Percentiles rank a stretch among this genome's conserved stretches.
These are phyloP conservation scores for Huntiella moniliformis DNA, from an alignment of 2,329 filamentous ascomycete genomes.

Conservation along the genomic window DNA sequence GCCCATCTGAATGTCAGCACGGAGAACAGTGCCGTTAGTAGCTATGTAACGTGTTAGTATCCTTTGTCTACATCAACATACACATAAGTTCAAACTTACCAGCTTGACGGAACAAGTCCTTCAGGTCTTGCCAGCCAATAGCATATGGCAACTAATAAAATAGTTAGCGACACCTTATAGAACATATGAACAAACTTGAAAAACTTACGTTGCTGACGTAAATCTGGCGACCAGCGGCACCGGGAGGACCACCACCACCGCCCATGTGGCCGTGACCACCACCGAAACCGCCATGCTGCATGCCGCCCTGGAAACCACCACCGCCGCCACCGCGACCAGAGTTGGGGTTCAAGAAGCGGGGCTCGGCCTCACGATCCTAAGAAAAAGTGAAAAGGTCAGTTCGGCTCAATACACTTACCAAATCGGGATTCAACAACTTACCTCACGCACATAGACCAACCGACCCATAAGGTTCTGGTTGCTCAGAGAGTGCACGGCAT, in stretches of 20 bases:
- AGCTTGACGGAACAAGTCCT: conserved; percentile 95
- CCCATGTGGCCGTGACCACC: conserved; percentile 35
- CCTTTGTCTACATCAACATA: too few species aligned
- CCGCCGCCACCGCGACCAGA: conserved; percentile 33
- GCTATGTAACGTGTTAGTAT: conserved; percentile 16
- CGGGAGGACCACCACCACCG: conserved; percentile 30
- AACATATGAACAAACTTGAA: conserved; percentile 15
- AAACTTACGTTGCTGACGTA: conserved; percentile 93
- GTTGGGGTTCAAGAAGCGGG: conserved; percentile 58
- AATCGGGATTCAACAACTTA: conserved; percentile 25
- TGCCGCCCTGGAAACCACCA: conserved; percentile 31
- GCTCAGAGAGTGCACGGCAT: conserved; percentile 91
- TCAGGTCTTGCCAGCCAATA: conserved; percentile 96
- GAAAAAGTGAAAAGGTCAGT: conserved; percentile 3
- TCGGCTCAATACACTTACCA: not conserved
- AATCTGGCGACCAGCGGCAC: conserved; percentile 59
- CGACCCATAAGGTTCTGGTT: conserved; percentile 98
- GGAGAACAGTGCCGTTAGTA: conserved; percentile 62
- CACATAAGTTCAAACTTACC: conserved; percentile 38
- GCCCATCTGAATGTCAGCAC: conserved; percentile 84
- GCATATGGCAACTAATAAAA: conserved; percentile 71
- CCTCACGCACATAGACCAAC: conserved; percentile 96
- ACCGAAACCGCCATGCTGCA: conserved; percentile 29
- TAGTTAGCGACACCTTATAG: conserved; percentile 13
- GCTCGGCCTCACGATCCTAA: conserved; percentile 93